Base-by-base conservation (phyloP, 2,329 filamentous ascomycete species). In the Niveomyces coronatus region DNA sequence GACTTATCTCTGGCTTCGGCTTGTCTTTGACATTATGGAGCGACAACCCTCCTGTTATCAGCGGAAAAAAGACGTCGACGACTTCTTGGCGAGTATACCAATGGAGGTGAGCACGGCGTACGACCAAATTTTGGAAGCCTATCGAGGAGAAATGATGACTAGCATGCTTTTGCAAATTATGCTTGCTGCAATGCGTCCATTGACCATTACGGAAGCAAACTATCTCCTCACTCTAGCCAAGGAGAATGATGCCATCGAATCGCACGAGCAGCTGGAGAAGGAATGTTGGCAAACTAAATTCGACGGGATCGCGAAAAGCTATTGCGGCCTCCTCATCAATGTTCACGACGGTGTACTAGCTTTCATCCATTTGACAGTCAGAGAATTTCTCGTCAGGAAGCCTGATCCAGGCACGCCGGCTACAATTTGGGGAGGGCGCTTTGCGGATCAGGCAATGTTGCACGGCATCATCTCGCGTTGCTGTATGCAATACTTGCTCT, bases 401-500 rank as follows among this genome's bases (percentile, higher is more conserved):
- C n/a, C n/a, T n/a, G n/a, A n/a, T n/a, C n/a, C n/a, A n/a, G n/a
- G n/a, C n/a, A n/a, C n/a, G n/a, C n/a, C n/a, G n/a, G n/a, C n/a
- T n/a, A n/a, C n/a, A n/a, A n/a, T n/a, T n/a, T 37, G 35, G 35
- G 11, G 14, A 4, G 35, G 35, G 9, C 10, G 26, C 8, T 37
- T 37, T 14, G 10, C 17, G 2, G 14, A 37, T 23, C 4, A 9
- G 2, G 8, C 4, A 10, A 13, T 19, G 9, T 28, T 37, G 5
- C 28, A 37, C 11, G 27, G 4, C 3, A 20, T 15, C 6, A 3
- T 37, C 4, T 7, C 17, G 8, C 9, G 27, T 9, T 15, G 17
- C 28, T 37, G 35, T 19, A 37, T 37, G 26, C 26, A 19, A 9
- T 31, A 37, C 13, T n/a, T 37, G 3, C 14, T 31, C 6, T 20